Evolutionary conservation across 2,329 filamentous ascomycete genomes (phyloP).

Genomic region (Claviceps citrina): DNA sequence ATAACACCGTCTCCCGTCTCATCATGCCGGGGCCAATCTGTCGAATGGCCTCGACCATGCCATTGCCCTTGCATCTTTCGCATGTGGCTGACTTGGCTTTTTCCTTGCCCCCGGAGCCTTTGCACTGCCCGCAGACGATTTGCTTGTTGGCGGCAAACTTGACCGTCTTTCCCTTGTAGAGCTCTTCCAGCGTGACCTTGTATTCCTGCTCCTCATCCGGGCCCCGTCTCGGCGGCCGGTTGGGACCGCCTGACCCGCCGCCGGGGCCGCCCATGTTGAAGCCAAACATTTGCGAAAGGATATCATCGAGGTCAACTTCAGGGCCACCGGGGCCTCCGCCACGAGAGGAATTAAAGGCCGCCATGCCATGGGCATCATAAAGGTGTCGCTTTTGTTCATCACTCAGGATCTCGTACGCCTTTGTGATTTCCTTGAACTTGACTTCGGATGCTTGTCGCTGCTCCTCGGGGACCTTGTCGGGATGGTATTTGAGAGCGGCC

Average conservation of each 20-base stretch:
- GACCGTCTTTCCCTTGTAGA: conserved; percentile 97
- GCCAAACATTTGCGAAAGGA: conserved; percentile 83
- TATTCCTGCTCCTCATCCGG: conserved; percentile 82
- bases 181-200: conserved; percentile 77
- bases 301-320: conserved; percentile 80
- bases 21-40: conserved; percentile 79
- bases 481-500: conserved; percentile 79
- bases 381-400: conserved; percentile 86
- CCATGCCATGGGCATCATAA: conserved; percentile 92
- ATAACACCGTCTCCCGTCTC: conserved; percentile 63
- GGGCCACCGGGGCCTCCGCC: conserved; percentile 49
- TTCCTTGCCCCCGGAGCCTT: conserved; percentile 79
- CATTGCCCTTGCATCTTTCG: conserved; percentile 68
- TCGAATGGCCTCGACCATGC: conserved; percentile 60
- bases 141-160: conserved; percentile 95
- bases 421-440: conserved; percentile 82
- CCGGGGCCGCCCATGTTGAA: conserved; percentile 45
- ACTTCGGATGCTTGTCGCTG: conserved; percentile 73
- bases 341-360: conserved; percentile 70
- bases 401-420: conserved; percentile 94
- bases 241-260: conserved; percentile 37
- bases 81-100: conserved; percentile 76
- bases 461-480: conserved; percentile 84
- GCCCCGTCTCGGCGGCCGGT: conserved; percentile 53
- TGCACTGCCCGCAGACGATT: conserved; percentile 73